Evolutionary conservation across 305 asterid species (phyloP).

Genomic region (Fraxinus floribunda): DNA sequence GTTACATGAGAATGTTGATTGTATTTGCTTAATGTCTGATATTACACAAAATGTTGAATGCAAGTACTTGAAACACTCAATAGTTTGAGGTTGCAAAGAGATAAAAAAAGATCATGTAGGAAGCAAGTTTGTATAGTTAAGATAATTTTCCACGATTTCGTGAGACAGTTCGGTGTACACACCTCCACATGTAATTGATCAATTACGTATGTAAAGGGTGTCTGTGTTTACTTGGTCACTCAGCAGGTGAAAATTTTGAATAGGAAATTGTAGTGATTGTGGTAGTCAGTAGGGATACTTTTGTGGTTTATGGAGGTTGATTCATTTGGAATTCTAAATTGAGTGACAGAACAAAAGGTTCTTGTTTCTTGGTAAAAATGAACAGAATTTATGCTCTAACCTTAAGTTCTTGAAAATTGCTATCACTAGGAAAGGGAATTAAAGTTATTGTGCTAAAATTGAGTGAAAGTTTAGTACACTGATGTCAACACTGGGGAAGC

Average conservation of each 20-base stretch:
- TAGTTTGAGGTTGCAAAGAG: background rate
- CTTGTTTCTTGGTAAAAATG: constrained; percentile 7
- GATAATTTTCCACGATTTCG: background rate
- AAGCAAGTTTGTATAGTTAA: background rate
- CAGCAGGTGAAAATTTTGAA: background rate
- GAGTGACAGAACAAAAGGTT: constrained; percentile 2
- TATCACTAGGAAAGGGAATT: constrained; percentile 9
- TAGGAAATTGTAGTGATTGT: background rate
- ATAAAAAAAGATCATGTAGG: background rate
- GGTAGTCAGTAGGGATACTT: background rate
- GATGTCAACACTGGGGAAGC: constrained; percentile 40
- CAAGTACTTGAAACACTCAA: background rate
- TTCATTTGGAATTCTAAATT: background rate
- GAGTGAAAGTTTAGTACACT: constrained; percentile 38
- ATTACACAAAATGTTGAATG: background rate
- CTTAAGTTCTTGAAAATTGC: constrained; percentile 7
- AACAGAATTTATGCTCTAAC: background rate
- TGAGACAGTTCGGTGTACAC: background rate
- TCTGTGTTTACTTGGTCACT: background rate
- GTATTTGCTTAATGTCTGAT: background rate
- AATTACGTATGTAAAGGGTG: background rate
- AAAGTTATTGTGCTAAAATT: background rate
- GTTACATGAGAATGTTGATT: background rate
- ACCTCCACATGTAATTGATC: background rate
- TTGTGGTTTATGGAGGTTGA: background rate